Conservation (phyloP, 2,329 filamentous ascomycete species). For the Fusarium solani-melongenae region DNA sequence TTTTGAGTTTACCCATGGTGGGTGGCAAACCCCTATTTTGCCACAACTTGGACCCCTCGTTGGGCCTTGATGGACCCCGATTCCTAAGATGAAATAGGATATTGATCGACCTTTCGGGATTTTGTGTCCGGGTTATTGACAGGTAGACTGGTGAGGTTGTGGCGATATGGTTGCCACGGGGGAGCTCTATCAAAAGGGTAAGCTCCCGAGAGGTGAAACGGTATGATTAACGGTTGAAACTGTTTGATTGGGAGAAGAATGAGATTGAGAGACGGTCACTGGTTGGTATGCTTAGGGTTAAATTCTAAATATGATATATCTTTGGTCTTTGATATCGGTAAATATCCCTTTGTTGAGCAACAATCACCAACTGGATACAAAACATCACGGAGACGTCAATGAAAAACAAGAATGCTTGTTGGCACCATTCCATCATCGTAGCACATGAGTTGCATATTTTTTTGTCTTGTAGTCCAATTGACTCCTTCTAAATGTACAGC, state of each 20-base stretch:
- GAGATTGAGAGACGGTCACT: background rate
- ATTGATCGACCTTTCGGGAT: background rate
- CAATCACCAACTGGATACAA: background rate
- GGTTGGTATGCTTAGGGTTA: background rate
- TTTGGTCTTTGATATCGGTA: background rate
- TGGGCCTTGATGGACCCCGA: background rate
- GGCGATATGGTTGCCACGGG: background rate
- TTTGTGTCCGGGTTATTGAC: background rate
- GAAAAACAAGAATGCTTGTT: no score
- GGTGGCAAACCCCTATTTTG: background rate
- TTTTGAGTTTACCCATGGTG: background rate
- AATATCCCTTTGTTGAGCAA: background rate
- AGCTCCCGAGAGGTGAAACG: background rate
- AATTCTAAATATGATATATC: background rate
- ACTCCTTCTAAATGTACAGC: conserved; percentile 45
- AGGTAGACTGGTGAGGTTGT: background rate
- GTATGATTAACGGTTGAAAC: background rate
- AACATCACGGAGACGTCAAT: no score
- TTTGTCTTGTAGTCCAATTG: conserved; percentile 32
- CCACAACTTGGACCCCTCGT: background rate
- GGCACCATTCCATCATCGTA: background rate
- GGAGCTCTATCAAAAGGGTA: background rate
- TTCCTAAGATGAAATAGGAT: background rate
- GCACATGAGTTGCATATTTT: conserved; percentile 8
- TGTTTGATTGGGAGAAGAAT: background rate